Conservation (phyloP, 331 rosid species). For the Arachis monticola region DNA sequence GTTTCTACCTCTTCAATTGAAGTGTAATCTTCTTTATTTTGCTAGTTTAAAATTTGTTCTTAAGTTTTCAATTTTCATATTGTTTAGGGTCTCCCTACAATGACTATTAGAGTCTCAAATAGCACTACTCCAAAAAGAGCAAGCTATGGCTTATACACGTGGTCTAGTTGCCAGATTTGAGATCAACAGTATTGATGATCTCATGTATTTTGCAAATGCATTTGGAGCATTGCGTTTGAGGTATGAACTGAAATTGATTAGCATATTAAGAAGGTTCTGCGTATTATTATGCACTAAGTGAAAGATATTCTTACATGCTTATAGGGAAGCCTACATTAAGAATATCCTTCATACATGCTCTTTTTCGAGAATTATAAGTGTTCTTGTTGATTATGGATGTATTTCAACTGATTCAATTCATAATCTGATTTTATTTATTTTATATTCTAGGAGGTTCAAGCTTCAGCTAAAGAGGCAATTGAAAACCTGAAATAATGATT, state of each 20-base stretch:
- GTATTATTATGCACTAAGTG: too few relatives aligned
- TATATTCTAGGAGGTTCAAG: conserved; percentile 76
- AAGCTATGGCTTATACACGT: too few relatives aligned
- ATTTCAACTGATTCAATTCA: background rate
- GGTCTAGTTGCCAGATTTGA: too few relatives aligned
- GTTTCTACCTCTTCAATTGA: conserved; percentile 33
- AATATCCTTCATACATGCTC: too few relatives aligned
- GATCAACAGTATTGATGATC: conserved; percentile 3
- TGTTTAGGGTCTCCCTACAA: conserved; percentile 58
- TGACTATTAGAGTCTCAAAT: conserved; percentile 55
- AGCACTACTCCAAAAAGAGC: too few relatives aligned
- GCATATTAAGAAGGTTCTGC: background rate
- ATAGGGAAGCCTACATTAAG: conserved; percentile 68
- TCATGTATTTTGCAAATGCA: conserved; percentile 61
- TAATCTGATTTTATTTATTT: conserved; percentile 33
- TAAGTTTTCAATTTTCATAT: conserved; percentile 25
- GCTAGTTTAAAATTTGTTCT: conserved; percentile 16
- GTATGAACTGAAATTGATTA: conserved; percentile 42
- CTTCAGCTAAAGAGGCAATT: conserved; percentile 79
- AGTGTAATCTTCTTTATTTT: conserved; percentile 26
- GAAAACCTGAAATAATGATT: conserved; percentile 67
- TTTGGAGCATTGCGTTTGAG: conserved; percentile 75
- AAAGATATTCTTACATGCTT: background rate
- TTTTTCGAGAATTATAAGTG: too few relatives aligned
- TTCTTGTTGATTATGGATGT: too few relatives aligned